Conservation (phyloP, 1,284 basidiomycete species). For the Trichosporon faecale region DNA sequence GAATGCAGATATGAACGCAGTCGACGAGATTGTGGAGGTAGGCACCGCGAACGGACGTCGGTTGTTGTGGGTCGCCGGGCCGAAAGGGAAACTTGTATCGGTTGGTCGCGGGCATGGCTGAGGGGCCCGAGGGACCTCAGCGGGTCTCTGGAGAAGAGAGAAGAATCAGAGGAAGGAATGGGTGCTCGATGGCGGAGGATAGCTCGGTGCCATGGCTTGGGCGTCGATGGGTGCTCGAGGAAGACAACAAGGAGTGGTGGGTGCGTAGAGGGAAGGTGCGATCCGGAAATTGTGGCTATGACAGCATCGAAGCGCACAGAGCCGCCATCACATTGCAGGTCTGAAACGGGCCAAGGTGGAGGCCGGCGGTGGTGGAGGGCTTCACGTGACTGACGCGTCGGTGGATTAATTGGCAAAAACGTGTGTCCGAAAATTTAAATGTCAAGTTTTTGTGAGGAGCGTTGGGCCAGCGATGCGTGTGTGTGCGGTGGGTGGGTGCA, state of each 20-base stretch:
- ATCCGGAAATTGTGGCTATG: background rate
- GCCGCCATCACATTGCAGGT: background rate
- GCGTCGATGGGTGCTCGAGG: background rate
- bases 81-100: constrained; percentile 11
- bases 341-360: background rate
- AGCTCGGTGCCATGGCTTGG: background rate
- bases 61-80: constrained; percentile 17
- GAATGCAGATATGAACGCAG: constrained; percentile 65
- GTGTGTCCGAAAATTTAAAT: background rate
- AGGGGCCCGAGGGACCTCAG: background rate
- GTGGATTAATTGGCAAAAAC: constrained; percentile 5
- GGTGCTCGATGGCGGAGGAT: background rate
- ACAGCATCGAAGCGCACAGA: background rate
- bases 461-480: background rate
- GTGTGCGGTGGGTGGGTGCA: background rate
- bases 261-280: background rate
- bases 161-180: background rate
- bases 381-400: background rate
- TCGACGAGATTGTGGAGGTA: constrained; percentile 49
- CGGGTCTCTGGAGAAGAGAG: background rate
- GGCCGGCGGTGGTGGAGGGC: background rate
- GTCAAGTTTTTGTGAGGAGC: background rate
- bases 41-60: constrained; percentile 31
- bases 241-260: background rate
- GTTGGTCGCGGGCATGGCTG: background rate